Evolutionary conservation across 1,139 yeast species (phyloP).

Genomic region (Zhuliangozyma blackwelliae): DNA sequence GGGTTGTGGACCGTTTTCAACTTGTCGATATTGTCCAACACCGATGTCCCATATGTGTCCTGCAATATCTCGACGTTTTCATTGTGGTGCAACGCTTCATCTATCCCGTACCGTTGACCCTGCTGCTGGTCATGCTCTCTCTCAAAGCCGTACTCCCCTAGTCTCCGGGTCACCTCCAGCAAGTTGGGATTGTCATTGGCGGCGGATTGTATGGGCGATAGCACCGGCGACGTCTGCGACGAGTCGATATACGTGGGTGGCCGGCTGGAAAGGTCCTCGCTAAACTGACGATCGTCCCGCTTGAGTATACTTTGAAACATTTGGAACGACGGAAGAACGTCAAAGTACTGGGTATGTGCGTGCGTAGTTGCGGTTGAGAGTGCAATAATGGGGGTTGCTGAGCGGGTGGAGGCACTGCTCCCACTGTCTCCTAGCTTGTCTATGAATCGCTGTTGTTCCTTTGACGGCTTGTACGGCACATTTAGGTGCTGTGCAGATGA

Average conservation of each 20-base stretch:
- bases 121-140: constrained; percentile 13
- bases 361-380: constrained; percentile 23
- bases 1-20: constrained; percentile 32
- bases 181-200: constrained; percentile 14
- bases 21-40: constrained; percentile 42
- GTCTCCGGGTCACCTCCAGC: constrained; percentile 14
- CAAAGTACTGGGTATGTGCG: constrained; percentile 44
- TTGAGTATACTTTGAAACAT: constrained; percentile 56
- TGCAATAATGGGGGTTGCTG: constrained; percentile 14
- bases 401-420: not conserved
- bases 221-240: constrained; percentile 17
- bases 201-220: constrained; percentile 4
- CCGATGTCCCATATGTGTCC: constrained; percentile 38
- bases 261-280: constrained; percentile 29
- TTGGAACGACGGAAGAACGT: constrained; percentile 59
- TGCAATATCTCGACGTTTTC: constrained; percentile 18
- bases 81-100: constrained; percentile 6
- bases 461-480: constrained; percentile 32
- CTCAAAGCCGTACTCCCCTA: constrained; percentile 14
- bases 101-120: constrained; percentile 17
- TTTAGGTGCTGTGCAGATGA: constrained; percentile 6
- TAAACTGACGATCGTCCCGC: constrained; percentile 42
- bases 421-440: constrained; percentile 15
- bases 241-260: constrained; percentile 44
- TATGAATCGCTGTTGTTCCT: constrained; percentile 34